phyloP scores from a whole-genome alignment of 2,329 filamentous ascomycete genomes.

The Fusarium tupiense region DNA sequence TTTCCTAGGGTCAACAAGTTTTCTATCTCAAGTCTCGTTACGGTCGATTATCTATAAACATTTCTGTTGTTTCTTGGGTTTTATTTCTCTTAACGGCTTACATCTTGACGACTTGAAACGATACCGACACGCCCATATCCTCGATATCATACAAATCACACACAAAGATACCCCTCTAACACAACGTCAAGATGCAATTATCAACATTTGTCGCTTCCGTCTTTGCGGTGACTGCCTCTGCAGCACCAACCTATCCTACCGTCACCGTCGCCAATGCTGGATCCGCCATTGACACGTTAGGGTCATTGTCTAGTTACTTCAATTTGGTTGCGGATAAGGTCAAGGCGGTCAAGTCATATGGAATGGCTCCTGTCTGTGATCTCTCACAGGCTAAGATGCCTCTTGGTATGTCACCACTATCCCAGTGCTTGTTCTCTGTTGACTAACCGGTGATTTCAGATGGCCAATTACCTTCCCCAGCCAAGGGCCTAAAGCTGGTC shows the following conservation, averaged over 20 bases:
- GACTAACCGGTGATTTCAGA: constrained; percentile 25
- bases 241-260: constrained; percentile 55
- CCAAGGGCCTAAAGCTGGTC: constrained; percentile 69
- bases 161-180: background rate
- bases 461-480: constrained; percentile 68
- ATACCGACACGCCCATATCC: constrained; percentile 8
- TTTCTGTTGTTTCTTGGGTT: constrained; percentile 16
- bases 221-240: constrained; percentile 56
- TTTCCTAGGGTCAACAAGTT: constrained; percentile 35
- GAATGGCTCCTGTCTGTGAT: constrained; percentile 61
- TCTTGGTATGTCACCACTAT: constrained; percentile 51
- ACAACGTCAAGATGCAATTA: constrained; percentile 58
- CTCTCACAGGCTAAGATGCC: constrained; percentile 63
- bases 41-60: constrained; percentile 20
- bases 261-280: constrained; percentile 50
- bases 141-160: constrained; percentile 7
- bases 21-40: constrained; percentile 11
- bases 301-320: constrained; percentile 69
- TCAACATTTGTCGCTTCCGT: constrained; percentile 59
- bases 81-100: constrained; percentile 25
- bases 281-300: constrained; percentile 52
- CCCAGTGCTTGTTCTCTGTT: background rate
- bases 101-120: constrained; percentile 27
- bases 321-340: constrained; percentile 67
- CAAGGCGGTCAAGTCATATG: constrained; percentile 55